phyloP scores from a whole-genome alignment of 2,329 filamentous ascomycete genomes.

The Fusarium solani-melongenae region DNA sequence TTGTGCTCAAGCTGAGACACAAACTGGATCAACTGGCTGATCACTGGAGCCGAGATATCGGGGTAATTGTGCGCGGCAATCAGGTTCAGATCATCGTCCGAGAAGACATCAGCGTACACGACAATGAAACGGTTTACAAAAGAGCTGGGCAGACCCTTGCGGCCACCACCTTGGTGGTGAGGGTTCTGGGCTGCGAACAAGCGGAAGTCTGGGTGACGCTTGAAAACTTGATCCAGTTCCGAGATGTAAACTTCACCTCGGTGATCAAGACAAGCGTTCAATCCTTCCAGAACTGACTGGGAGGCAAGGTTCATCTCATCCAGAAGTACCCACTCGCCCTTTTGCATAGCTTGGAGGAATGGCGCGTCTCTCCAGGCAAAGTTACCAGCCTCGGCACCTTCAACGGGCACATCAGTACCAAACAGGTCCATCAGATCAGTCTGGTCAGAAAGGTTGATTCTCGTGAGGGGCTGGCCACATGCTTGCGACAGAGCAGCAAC shows the following conservation, averaged over 20 bases:
- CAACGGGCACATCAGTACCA: conserved; percentile 93
- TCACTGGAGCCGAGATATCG: conserved; percentile 65
- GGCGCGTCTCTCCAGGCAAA: conserved; percentile 97
- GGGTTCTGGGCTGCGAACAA: conserved; percentile 98
- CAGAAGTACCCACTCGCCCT: conserved; percentile 93
- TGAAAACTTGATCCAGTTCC: conserved; percentile 94
- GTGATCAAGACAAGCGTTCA: conserved; percentile 97
- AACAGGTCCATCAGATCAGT: conserved; percentile 98
- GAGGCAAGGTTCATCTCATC: conserved; percentile 99
- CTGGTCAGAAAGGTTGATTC: conserved; percentile 98
- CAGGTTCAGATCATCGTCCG: conserved; percentile 79
- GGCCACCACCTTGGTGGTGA: conserved; percentile 94
- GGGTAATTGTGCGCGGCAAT: conserved; percentile 87
- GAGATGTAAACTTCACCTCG: conserved; percentile 95
- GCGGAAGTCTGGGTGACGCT: conserved; percentile 88
- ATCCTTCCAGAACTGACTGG: conserved; percentile 93
- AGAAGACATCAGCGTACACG: conserved; percentile 94
- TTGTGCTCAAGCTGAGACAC: conserved; percentile 82
- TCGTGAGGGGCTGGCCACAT: conserved; percentile 83
- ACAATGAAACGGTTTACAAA: conserved; percentile 99
- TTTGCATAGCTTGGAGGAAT: conserved; percentile 96
- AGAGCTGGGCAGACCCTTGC: conserved; percentile 92
- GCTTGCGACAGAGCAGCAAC: conserved; percentile 85
- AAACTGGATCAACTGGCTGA: conserved; percentile 79
- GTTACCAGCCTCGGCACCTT: conserved; percentile 88